phyloP scores from a whole-genome alignment of 306 rosid genomes.

The Fagus sylvatica region DNA sequence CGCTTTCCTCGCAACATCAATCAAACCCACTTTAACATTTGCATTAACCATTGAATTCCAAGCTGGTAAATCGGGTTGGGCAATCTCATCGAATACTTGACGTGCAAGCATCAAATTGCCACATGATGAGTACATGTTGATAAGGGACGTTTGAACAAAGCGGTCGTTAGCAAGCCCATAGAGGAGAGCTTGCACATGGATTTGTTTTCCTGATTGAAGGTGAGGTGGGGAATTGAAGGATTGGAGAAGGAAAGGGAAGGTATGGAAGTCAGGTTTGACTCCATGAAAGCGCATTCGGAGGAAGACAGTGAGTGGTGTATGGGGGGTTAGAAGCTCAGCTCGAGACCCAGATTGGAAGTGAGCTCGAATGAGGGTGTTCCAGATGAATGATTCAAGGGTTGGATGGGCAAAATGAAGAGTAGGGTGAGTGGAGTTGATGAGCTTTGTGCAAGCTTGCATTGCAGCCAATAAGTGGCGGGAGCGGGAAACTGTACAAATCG shows the following conservation, averaged over 20 bases:
- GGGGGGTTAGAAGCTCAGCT: background rate
- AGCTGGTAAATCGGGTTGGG: constrained; percentile 52
- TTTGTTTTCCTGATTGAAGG: constrained; percentile 29
- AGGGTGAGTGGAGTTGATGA: constrained; percentile 47
- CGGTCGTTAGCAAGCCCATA: constrained; percentile 39
- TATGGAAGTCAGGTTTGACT: constrained; percentile 58
- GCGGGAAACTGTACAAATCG: background rate
- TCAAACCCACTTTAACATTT: constrained; percentile 38
- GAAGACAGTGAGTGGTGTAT: constrained; percentile 48
- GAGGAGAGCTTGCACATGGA: constrained; percentile 42
- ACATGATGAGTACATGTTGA: constrained; percentile 52
- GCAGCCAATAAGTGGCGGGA: background rate
- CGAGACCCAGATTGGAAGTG: constrained; percentile 17
- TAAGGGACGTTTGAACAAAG: constrained; percentile 52
- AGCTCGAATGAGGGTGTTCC: constrained; percentile 66
- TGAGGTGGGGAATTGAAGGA: constrained; percentile 35
- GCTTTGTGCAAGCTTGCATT: constrained; percentile 41
- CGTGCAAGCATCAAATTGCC: constrained; percentile 35
- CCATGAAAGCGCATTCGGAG: constrained; percentile 63
- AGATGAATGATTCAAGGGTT: constrained; percentile 51
- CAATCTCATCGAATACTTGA: constrained; percentile 52
- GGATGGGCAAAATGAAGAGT: constrained; percentile 48
- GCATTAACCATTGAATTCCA: constrained; percentile 57
- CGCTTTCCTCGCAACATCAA: constrained; percentile 42
- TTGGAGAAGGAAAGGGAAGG: constrained; percentile 63